These are phyloP conservation scores for Pestalotiopsis sp. DNA, from an alignment of 2,329 filamentous ascomycete genomes.

Conservation along the genomic window DNA sequence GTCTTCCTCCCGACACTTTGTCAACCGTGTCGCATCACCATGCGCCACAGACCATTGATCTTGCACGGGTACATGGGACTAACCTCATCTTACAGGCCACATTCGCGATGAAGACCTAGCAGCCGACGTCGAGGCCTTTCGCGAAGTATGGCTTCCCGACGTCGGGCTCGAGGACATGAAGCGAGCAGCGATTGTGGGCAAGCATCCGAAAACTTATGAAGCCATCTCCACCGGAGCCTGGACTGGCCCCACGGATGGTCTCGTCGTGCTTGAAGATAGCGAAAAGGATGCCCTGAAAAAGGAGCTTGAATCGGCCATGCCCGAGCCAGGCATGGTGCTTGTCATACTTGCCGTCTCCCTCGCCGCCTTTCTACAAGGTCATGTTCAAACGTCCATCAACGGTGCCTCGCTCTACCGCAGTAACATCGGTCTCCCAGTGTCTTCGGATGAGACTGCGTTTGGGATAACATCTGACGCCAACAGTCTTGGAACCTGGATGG, in stretches of 20 bases:
- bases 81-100: background rate
- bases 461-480: background rate
- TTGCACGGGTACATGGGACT: background rate
- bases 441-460: background rate
- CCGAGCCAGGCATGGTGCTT: conserved; percentile 37
- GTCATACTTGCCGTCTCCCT: conserved; percentile 44
- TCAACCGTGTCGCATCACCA: background rate
- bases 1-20: background rate
- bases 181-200: conserved; percentile 5
- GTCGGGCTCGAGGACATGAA: background rate
- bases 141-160: background rate
- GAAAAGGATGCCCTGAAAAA: conserved; percentile 38
- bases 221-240: background rate
- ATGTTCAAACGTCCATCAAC: conserved; percentile 26
- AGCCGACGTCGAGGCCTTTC: conserved; percentile 5
- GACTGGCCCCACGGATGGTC: background rate
- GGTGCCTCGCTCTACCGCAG: conserved; percentile 4
- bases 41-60: background rate
- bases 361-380: conserved; percentile 44
- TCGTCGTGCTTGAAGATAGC: conserved; percentile 31
- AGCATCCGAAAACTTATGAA: conserved; percentile 7
- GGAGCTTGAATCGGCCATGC: conserved; percentile 39
- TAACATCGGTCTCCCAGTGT: background rate
- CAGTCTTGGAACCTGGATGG: background rate
- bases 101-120: conserved; percentile 6